A percentile compares a stretch with the other conserved stretches of the same genome.
Conservation (phyloP, 108 stramenopile species). For the Fragilaria radians region DNA sequence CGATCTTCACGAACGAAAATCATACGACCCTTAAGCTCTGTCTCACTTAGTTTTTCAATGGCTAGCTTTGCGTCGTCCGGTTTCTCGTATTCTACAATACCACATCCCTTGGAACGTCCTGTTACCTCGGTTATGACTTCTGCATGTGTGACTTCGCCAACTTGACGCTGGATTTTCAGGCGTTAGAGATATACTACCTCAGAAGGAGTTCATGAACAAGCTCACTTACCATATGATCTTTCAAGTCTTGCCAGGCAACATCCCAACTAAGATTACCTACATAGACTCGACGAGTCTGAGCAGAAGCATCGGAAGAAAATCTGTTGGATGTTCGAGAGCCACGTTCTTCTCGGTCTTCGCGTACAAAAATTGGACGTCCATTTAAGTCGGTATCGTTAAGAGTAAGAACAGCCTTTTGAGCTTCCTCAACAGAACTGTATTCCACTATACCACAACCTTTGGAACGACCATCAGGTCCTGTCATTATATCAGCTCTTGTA, state of each 20-base stretch:
- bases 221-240: constrained; percentile 78
- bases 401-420: constrained; percentile 46
- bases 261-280: constrained; percentile 88
- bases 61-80: constrained; percentile 73
- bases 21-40: constrained; percentile 67
- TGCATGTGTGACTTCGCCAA: constrained; percentile 77
- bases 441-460: constrained; percentile 91
- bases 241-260: constrained; percentile 76
- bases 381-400: constrained; percentile 71
- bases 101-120: constrained; percentile 89
- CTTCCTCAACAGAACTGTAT: constrained; percentile 63
- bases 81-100: constrained; percentile 84
- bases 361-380: constrained; percentile 64
- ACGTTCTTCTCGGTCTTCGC: constrained; percentile 57
- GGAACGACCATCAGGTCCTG: constrained; percentile 64
- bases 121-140: constrained; percentile 79
- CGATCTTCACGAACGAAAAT: constrained; percentile 85
- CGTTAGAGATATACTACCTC: too few relatives aligned
- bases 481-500: constrained; percentile 70
- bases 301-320: constrained; percentile 37
- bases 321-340: constrained; percentile 13
- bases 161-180: constrained; percentile 22
- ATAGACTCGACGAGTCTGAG: constrained; percentile 64
- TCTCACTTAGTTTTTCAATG: constrained; percentile 66
- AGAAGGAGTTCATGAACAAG: too few relatives aligned